Evolutionary conservation across 2,329 filamentous ascomycete species (phyloP), one percentile per base, ranked within the genome.

Genomic region (Aspergillus intermedius): DNA sequence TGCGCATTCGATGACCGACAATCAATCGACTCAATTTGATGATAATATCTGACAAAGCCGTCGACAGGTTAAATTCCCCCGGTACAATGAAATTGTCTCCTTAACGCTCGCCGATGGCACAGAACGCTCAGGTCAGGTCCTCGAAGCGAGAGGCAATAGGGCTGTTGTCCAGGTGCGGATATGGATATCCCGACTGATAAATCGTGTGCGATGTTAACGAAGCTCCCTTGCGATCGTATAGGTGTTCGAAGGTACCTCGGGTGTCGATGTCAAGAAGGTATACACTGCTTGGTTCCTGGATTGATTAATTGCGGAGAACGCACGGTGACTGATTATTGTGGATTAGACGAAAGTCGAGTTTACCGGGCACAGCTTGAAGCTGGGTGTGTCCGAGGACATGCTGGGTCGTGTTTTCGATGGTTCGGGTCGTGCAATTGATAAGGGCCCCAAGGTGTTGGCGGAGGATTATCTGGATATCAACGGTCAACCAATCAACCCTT

Each of bases 401-500:
- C 76, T 98, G 74, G 93, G 93, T 58, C 91, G 94, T 77, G 90
- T 97, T 72, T 98, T 98, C 69, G 91, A 98, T 77, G 93, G 93
- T 64, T 97, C 93, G 52, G 93, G 93, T 67, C 87, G 91, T 72
- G 88, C 94, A 61, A 98, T 98, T 71, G 93, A 98, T 77, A 98
- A 97, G 77, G 93, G 94, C 47, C 93, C 93, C 53, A 97, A 96
- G 77, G 93, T 98, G 63, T 77, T 98, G 57, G 91, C 93, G 46
- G 93, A 98, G 74, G 93, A 98, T 63, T 98, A 95, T 72, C 80
- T 98, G 61, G 94, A 98, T 64, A 98, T 98, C 77, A 98, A 98
- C 78, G 93, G 93, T 68, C 93, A 85, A 72, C 91, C 93, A 51
- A 98, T 98, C 76, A 98, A 98, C 77, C 93, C 93, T 53, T 97